Conservation (phyloP, 495 filamentous ascomycete genomes). For the Aspergillus hancockii region DNA sequence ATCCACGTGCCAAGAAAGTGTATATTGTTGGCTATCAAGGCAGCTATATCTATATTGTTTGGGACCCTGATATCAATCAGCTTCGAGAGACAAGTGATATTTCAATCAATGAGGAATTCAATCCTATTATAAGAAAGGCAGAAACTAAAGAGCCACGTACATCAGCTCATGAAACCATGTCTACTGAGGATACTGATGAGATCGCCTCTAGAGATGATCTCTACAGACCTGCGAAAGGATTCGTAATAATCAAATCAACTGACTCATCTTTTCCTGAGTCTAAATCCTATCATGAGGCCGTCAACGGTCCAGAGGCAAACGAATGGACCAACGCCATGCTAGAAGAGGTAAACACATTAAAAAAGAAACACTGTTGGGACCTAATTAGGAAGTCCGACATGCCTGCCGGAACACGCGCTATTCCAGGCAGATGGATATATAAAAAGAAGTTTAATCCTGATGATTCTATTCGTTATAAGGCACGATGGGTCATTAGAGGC, state of each 20-base stretch:
- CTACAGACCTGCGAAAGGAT: conserved; percentile 2
- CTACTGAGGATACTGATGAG: not conserved
- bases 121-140: not conserved
- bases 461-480: conserved; percentile 7
- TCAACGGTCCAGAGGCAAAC: not conserved
- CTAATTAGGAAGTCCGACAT: conserved; percentile 6
- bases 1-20: conserved; percentile 1
- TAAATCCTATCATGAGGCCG: not conserved
- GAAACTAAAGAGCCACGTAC: not conserved
- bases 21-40: conserved; percentile 2
- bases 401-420: conserved; percentile 5
- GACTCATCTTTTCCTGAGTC: conserved; percentile 3
- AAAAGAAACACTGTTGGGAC: conserved; percentile 7
- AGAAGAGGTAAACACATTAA: not conserved
- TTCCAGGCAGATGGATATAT: conserved; percentile 5
- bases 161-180: not conserved
- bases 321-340: not conserved
- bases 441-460: conserved; percentile 6
- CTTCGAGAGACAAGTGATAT: conserved; percentile 2
- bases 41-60: not conserved
- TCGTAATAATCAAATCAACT: not conserved
- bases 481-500: conserved; percentile 3
- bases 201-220: conserved; percentile 2
- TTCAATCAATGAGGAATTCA: conserved; percentile 5
- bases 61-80: conserved; percentile 5